These are phyloP conservation scores for Calonectria pseudoreteaudii DNA, from an alignment of 2,329 filamentous ascomycete genomes.

Conservation along the genomic window DNA sequence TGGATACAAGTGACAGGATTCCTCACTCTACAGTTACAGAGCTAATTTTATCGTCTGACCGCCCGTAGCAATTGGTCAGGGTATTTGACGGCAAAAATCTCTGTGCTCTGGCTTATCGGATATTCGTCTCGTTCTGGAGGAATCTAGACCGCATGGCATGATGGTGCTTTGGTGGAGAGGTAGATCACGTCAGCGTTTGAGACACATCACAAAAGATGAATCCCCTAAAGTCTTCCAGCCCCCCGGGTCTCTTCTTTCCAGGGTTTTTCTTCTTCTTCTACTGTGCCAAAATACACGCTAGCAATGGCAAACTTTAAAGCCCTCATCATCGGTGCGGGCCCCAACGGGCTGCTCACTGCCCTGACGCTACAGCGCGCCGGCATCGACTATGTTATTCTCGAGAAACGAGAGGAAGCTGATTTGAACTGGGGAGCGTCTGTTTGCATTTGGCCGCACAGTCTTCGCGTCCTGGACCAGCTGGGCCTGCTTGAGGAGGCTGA, in stretches of 20 bases:
- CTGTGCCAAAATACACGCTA: background rate
- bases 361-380: background rate
- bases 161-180: background rate
- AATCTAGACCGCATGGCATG: background rate
- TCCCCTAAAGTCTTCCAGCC: background rate
- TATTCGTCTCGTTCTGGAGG: background rate
- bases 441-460: conserved; percentile 36
- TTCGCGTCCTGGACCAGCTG: conserved; percentile 48
- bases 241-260: background rate
- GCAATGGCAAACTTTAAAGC: background rate
- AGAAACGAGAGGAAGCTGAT: background rate
- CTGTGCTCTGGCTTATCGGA: background rate
- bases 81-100: background rate
- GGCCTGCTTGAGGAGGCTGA: conserved; percentile 35
- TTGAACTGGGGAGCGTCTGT: background rate
- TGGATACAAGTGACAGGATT: background rate
- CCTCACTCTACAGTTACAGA: background rate
- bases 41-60: background rate
- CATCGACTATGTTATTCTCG: background rate
- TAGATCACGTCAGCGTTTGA: background rate
- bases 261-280: background rate
- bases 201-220: background rate
- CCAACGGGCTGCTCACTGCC: background rate
- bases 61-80: background rate
- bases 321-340: background rate